Evolutionary conservation across 306 rosid genomes (phyloP), one percentile per base, ranked within the genome.

Genomic region (Cercis canadensis): DNA sequence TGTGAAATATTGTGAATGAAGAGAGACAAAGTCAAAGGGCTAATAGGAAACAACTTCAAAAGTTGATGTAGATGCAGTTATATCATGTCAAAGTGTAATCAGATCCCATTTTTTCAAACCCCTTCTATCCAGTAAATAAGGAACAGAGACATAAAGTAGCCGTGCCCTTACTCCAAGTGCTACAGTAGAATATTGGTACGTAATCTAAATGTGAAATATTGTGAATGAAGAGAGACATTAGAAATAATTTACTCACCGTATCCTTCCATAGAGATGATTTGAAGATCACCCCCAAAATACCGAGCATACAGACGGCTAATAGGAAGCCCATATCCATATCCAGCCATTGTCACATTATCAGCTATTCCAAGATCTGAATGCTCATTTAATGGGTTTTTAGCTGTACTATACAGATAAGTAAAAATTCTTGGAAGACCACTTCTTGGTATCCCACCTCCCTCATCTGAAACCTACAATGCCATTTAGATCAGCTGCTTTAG

Each of bases 181-280:
- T n/a, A n/a, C n/a, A n/a, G n/a, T n/a, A n/a, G n/a, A n/a, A n/a
- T n/a, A n/a, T n/a, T n/a, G n/a, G 41, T 18, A 60, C 15, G 62
- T 47, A 33, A 31, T 52, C 71, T 16, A 33, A 49, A 49, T 53
- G 44, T n/a, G 32, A 36, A 16, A 11, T 18, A 52, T 49, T n/a
- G 18, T 15, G 15, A 33, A 57, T 46, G 65, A 37, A 49, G 65
- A 15, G 7, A 68, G 0, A 15, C 13, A n/a, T 14, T 4, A 17
- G 70, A 57, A 56, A 45, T 43, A 19, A 40, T 17, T 29, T 52
- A 79, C 85, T 82, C 52, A 90, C 96, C 96, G 51, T 90, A 90
- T 83, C 96, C 96, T 80, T 90, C 96, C 96, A 90, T 87, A 5
- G 96, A 90, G 76, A 85, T 81, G 5, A 87, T 80, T 78, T 90